Percentiles rank a stretch among this genome's conserved stretches.
Conservation (phyloP, 2,329 filamentous ascomycete species). For the Cladosporium sp. region DNA sequence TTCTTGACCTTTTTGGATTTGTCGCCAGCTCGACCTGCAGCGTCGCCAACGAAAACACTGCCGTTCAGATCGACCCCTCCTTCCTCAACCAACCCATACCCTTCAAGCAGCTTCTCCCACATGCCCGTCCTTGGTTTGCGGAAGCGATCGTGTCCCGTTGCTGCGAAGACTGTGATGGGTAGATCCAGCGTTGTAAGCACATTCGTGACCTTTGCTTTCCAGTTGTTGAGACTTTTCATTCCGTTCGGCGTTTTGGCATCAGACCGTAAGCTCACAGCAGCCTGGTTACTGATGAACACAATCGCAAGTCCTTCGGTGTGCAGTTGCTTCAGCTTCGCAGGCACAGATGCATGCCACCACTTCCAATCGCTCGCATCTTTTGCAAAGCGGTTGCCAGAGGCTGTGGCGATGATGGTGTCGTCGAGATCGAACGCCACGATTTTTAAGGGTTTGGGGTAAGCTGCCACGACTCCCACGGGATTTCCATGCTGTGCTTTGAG, state of each 20-base stretch:
- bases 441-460: slow-evolving; percentile 60
- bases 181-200: slow-evolving; percentile 72
- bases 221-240: slow-evolving; percentile 70
- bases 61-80: slow-evolving; percentile 65
- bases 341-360: slow-evolving; percentile 82
- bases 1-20: slow-evolving; percentile 45
- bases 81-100: slow-evolving; percentile 50
- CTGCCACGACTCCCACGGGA: slow-evolving; percentile 54
- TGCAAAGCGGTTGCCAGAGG: slow-evolving; percentile 77
- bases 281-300: slow-evolving; percentile 87
- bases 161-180: slow-evolving; percentile 79
- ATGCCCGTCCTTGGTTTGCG: slow-evolving; percentile 87
- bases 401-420: slow-evolving; percentile 78
- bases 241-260: slow-evolving; percentile 67
- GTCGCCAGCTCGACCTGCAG: slow-evolving; percentile 45
- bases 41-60: slow-evolving; percentile 90
- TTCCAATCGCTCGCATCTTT: slow-evolving; percentile 79
- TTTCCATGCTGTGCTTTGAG: slow-evolving; percentile 43
- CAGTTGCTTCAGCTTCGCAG: slow-evolving; percentile 64
- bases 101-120: slow-evolving; percentile 70
- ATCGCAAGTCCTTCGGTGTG: slow-evolving; percentile 74
- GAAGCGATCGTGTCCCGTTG: slow-evolving; percentile 77
- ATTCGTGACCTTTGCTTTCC: slow-evolving; percentile 75
- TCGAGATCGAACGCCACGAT: slow-evolving; percentile 78
- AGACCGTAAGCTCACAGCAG: slow-evolving; percentile 71